These are phyloP conservation scores for Venturia nashicola DNA, from an alignment of 2,329 filamentous ascomycete species.

Conservation along the genomic window DNA sequence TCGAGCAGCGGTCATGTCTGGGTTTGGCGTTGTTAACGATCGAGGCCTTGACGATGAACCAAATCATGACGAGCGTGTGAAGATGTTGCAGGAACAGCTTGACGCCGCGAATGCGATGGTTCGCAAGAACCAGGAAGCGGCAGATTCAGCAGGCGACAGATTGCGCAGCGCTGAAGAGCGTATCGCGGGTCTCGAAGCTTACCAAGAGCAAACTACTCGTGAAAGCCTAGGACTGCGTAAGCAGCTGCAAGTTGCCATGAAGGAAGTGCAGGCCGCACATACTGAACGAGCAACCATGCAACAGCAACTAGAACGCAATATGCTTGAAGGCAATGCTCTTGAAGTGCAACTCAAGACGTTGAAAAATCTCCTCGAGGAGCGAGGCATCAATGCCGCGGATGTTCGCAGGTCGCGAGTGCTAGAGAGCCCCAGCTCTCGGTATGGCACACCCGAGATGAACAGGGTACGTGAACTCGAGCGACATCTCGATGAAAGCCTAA, in stretches of 20 bases:
- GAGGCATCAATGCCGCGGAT: constrained; percentile 69
- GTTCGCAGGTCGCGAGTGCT: constrained; percentile 59
- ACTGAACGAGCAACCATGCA: constrained; percentile 71
- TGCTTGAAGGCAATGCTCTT: constrained; percentile 88
- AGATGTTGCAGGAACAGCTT: constrained; percentile 68
- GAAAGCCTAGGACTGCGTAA: constrained; percentile 83
- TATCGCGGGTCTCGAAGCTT: constrained; percentile 90
- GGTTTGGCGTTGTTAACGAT: constrained; percentile 60
- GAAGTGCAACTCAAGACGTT: constrained; percentile 85
- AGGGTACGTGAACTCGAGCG: constrained; percentile 78
- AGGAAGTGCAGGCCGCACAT: constrained; percentile 72
- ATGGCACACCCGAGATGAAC: constrained; percentile 64
- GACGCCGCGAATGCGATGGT: constrained; percentile 66
- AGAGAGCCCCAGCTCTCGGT: constrained; percentile 60
- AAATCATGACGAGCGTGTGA: constrained; percentile 52
- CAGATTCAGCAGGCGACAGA: constrained; percentile 76
- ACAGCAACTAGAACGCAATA: constrained; percentile 70
- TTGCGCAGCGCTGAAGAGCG: constrained; percentile 87
- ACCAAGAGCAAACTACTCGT: constrained; percentile 91
- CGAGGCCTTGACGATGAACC: constrained; percentile 40
- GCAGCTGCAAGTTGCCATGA: constrained; percentile 74
- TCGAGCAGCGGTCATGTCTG: constrained; percentile 67
- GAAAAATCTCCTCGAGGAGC: constrained; percentile 82
- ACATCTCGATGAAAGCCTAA: constrained; percentile 64
- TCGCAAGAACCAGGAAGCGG: constrained; percentile 79